Percentiles rank a stretch among this genome's conserved stretches.
These are phyloP conservation scores for Cladosporium austrohemisphaericum DNA, from an alignment of 2,329 filamentous ascomycete species.

Conservation along the genomic window DNA sequence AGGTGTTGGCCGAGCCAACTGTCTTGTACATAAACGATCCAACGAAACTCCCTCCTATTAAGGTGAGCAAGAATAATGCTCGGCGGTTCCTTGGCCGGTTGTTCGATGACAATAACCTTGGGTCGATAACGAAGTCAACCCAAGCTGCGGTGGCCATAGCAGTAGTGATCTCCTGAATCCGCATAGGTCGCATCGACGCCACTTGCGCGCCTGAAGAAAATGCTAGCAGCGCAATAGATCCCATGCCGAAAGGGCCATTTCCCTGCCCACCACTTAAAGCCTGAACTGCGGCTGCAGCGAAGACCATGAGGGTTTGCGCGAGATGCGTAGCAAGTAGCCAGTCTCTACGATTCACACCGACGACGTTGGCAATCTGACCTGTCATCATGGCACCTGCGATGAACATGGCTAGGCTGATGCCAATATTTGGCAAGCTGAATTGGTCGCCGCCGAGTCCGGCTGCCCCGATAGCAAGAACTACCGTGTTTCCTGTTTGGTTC, in stretches of 20 bases:
- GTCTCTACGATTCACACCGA: constrained; percentile 49
- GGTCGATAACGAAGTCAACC: constrained; percentile 58
- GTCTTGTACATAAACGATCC: constrained; percentile 48
- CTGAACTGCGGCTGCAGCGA: constrained; percentile 51
- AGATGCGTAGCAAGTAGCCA: constrained; percentile 56
- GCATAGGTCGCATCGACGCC: constrained; percentile 52
- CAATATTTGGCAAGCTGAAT: constrained; percentile 55
- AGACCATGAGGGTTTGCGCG: constrained; percentile 52
- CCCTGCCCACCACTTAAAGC: constrained; percentile 24
- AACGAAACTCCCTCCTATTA: constrained; percentile 49
- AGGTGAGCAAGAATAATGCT: constrained; percentile 46
- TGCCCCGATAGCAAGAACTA: constrained; percentile 55
- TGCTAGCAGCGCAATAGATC: constrained; percentile 49
- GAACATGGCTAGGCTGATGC: constrained; percentile 54
- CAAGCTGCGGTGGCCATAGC: constrained; percentile 63
- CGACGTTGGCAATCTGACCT: constrained; percentile 54
- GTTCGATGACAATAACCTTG: constrained; percentile 42
- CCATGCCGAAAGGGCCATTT: neutral
- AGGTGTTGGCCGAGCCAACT: constrained; percentile 42
- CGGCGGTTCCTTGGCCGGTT: constrained; percentile 53
- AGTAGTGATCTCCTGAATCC: constrained; percentile 60
- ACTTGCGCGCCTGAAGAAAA: constrained; percentile 58
- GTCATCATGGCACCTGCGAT: constrained; percentile 52
- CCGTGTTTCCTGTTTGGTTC: constrained; percentile 64
- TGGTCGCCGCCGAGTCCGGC: constrained; percentile 47